Conservation (phyloP, 2,329 filamentous ascomycete genomes). For the Fusarium solani-melongenae region DNA sequence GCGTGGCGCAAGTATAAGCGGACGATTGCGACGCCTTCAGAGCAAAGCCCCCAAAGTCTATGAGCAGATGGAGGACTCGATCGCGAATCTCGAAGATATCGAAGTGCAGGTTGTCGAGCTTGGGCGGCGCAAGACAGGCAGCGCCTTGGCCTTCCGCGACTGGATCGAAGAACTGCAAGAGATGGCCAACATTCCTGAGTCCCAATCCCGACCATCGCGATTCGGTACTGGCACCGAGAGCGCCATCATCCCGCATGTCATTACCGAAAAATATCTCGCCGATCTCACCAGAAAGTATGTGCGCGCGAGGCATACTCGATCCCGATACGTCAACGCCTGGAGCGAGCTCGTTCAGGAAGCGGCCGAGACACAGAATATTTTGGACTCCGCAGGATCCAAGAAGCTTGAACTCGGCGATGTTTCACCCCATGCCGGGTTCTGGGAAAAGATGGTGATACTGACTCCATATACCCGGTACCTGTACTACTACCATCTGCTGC, state of each 20-base stretch:
- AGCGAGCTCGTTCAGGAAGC: conserved; percentile 80
- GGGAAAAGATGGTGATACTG: conserved; percentile 69
- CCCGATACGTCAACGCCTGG: conserved; percentile 89
- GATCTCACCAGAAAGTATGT: conserved; percentile 86
- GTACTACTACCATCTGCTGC: conserved; percentile 78
- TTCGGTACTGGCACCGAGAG: conserved; percentile 56
- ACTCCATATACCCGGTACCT: conserved; percentile 87
- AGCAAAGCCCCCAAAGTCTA: conserved; percentile 82
- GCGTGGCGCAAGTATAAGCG: conserved; percentile 80
- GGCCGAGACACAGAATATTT: conserved; percentile 78
- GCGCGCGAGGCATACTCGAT: conserved; percentile 83
- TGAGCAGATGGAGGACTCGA: conserved; percentile 88
- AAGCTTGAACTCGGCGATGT: conserved; percentile 78
- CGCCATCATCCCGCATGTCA: conserved; percentile 76
- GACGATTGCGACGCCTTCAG: conserved; percentile 80
- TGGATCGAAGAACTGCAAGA: conserved; percentile 97
- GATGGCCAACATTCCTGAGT: conserved; percentile 75
- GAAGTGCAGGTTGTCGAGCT: conserved; percentile 85
- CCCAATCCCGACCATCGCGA: conserved; percentile 56
- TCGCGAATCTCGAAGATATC: conserved; percentile 81
- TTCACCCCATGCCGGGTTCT: conserved; percentile 65
- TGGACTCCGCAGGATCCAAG: conserved; percentile 85
- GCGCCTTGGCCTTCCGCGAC: conserved; percentile 79
- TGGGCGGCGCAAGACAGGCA: conserved; percentile 82
- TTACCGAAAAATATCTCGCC: conserved; percentile 93